Conservation (phyloP, 2,329 filamentous ascomycete genomes). For the Calonectria montana region DNA sequence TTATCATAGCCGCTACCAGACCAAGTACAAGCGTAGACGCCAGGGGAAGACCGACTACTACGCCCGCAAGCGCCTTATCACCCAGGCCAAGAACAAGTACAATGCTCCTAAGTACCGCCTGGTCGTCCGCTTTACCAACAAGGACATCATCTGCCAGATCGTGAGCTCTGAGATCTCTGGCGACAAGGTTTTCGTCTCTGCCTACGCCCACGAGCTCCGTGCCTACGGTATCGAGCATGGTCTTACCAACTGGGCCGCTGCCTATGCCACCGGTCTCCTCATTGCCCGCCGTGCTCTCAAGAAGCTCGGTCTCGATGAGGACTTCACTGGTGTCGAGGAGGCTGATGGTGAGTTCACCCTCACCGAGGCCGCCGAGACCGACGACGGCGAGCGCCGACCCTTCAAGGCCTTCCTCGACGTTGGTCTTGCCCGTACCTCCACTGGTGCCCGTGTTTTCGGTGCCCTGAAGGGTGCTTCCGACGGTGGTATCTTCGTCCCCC, state of each 20-base stretch:
- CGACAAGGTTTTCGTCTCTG: conserved; percentile 94
- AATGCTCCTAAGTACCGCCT: conserved; percentile 99
- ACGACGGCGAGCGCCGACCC: conserved; percentile 93
- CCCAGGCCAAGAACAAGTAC: conserved; percentile 99
- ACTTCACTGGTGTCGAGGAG: conserved; percentile 97
- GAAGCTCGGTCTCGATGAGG: conserved; percentile 96
- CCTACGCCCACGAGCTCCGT: conserved; percentile 97
- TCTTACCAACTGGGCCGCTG: conserved; percentile 99
- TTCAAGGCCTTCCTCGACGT: conserved; percentile 99
- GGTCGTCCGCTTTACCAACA: conserved; percentile 99
- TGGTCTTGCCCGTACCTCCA: conserved; percentile 96
- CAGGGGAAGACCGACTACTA: conserved; percentile 99
- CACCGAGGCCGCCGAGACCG: conserved; percentile 92
- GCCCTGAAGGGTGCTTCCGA: conserved; percentile 99
- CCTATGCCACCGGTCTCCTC: conserved; percentile 96
- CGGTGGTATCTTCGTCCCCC: conserved; percentile 95
- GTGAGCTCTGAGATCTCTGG: conserved; percentile 95
- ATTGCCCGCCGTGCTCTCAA: conserved; percentile 95
- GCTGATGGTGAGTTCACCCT: conserved; percentile 94
- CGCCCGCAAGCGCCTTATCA: conserved; percentile 98
- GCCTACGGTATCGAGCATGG: conserved; percentile 98
- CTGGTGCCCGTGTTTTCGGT: conserved; percentile 98
- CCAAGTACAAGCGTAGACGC: conserved; percentile 98
- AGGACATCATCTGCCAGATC: conserved; percentile 99
- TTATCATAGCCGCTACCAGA: conserved; percentile 88